Base-by-base conservation (phyloP, 768 basidiomycete genomes). In the Kwoniella mangroviensis region DNA sequence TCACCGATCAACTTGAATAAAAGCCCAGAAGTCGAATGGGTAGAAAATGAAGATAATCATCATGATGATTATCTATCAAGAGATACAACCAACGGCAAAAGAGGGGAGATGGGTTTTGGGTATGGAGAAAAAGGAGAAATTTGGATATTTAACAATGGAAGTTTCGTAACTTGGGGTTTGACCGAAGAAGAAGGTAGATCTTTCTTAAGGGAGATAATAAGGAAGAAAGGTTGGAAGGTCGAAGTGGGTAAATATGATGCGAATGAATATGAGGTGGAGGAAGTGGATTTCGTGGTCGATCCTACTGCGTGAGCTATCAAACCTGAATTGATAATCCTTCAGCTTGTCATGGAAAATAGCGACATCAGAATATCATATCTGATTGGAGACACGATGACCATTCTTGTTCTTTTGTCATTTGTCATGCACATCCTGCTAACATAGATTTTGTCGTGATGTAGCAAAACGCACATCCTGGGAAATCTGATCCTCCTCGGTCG, bases 241-340 rank as follows among this genome's bases (percentile, higher is more conserved):
- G 89, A 93, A 79, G 85, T 93, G 10, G 88, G 86, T 3, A 85
- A 88, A 3, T 84, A 94, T 64, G 85, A 81, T 28, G 90, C 90
- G 63, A 85, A 88, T 19, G 94, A 94, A 85, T 75, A 81, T 52
- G 79, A 83, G 56, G 91, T 91, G 13, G 94, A 94, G 77, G 94
- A 94, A 75, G 86, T 97, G 60, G 94, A 97, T 79, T 96, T 94
- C 83, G 92, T 94, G 13, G 89, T 91, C 28, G 94, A 97, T 83
- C 92, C 92, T 45, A 90, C 86, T 63, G 93, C 95, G 94, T 96
- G 84, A n/a, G n/a, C n/a, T n/a, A n/a, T n/a, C n/a, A n/a, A n/a
- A n/a, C n/a, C n/a, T n/a, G n/a, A n/a, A n/a, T n/a, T n/a, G n/a
- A n/a, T n/a, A n/a, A n/a, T n/a, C n/a, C n/a, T n/a, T n/a, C n/a